Percentiles rank a stretch among this genome's conserved stretches.
Conservation (phyloP, 768 basidiomycete genomes). For the Rhodosporidiobolus odoratus region DNA sequence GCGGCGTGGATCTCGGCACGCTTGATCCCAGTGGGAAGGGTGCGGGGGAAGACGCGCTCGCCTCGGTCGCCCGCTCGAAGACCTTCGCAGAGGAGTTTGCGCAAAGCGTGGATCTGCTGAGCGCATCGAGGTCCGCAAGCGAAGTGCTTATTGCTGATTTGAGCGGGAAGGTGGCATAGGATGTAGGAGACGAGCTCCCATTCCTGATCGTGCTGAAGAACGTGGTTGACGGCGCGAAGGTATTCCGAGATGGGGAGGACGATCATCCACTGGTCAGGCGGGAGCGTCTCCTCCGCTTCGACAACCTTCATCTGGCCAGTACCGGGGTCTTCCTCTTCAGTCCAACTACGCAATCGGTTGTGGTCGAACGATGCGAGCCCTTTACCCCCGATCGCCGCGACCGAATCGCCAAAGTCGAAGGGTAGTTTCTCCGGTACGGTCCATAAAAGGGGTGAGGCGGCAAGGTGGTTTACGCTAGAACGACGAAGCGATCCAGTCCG, state of each 20-base stretch:
- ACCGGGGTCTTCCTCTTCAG: constrained; percentile 41
- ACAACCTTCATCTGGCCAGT: constrained; percentile 37
- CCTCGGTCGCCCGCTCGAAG: constrained; percentile 60
- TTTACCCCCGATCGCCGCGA: constrained; percentile 5
- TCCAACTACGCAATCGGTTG: constrained; percentile 40
- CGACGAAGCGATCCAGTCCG: constrained; percentile 22
- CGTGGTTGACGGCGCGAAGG: constrained; percentile 57
- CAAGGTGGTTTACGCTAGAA: not conserved
- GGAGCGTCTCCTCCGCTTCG: constrained; percentile 41
- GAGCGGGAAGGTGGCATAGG: constrained; percentile 80
- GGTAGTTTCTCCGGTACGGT: constrained; percentile 59
- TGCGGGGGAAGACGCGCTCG: constrained; percentile 38
- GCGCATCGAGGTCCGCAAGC: constrained; percentile 83
- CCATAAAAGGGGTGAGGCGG: constrained; percentile 54
- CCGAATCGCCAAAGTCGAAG: constrained; percentile 51
- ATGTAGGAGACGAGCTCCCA: constrained; percentile 94
- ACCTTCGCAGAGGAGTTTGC: constrained; percentile 63
- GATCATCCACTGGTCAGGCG: constrained; percentile 11
- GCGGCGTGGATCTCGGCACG: constrained; percentile 77
- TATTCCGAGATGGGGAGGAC: constrained; percentile 68
- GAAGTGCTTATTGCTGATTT: constrained; percentile 90
- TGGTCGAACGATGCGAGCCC: constrained; percentile 43
- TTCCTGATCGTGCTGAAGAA: constrained; percentile 69
- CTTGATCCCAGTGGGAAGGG: constrained; percentile 51
- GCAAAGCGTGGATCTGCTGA: constrained; percentile 58